Evolutionary conservation across 2,329 filamentous ascomycete species (phyloP).

Genomic region (Metarhizium brunneum): DNA sequence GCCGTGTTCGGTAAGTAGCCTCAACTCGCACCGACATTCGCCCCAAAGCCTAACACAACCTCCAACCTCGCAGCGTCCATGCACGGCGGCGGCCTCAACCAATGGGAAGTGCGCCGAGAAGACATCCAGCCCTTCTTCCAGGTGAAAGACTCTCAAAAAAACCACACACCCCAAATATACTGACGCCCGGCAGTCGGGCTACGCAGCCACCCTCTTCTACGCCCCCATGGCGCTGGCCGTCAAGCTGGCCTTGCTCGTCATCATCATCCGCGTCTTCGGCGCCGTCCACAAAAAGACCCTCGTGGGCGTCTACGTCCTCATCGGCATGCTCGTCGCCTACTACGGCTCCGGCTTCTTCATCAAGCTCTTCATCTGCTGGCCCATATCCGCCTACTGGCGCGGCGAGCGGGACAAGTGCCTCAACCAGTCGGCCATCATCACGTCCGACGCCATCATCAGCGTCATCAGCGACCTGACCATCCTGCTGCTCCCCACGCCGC

Average conservation of each 20-base stretch:
- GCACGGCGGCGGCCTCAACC: slow-evolving; percentile 27
- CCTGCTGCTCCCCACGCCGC: slow-evolving; percentile 19
- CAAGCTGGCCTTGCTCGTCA: slow-evolving; percentile 33
- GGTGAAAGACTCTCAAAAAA: slow-evolving; percentile 11
- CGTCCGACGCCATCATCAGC: slow-evolving; percentile 21
- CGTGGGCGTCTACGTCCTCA: slow-evolving; percentile 27
- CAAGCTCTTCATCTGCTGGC: slow-evolving; percentile 31
- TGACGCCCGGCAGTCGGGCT: slow-evolving; percentile 22
- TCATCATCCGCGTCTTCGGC: slow-evolving; percentile 33
- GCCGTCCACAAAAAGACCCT: slow-evolving; percentile 27
- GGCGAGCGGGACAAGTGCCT: slow-evolving; percentile 20
- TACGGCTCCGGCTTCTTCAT: slow-evolving; percentile 31
- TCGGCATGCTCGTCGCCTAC: slow-evolving; percentile 27
- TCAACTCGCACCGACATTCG: background rate
- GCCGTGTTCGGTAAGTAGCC: slow-evolving; percentile 13
- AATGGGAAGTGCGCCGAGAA: slow-evolving; percentile 20
- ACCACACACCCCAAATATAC: too few species aligned
- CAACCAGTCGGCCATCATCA: slow-evolving; percentile 23
- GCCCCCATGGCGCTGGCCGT: slow-evolving; percentile 32
- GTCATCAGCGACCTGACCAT: slow-evolving; percentile 22
- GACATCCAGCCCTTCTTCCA: slow-evolving; percentile 24
- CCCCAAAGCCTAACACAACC: background rate
- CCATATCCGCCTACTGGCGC: slow-evolving; percentile 31
- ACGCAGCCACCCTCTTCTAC: slow-evolving; percentile 35
- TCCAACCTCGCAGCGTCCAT: slow-evolving; percentile 9